Base-by-base conservation (phyloP, 768 basidiomycete species). In the Mycena indigotica region DNA sequence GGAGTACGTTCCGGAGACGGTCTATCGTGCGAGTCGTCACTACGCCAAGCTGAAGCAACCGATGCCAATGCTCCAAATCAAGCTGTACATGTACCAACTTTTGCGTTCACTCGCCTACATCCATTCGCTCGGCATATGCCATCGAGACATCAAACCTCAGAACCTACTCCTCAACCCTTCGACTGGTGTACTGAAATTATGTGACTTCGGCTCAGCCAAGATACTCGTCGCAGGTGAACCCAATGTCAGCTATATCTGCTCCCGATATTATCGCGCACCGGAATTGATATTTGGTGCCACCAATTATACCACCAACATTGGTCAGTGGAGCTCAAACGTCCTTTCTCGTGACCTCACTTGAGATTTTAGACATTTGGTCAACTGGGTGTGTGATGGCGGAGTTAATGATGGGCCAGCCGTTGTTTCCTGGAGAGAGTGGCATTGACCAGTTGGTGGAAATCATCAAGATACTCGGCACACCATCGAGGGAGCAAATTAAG, bases 311-410 rank as follows among this genome's bases (percentile, higher is more conserved):
- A 98, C 97, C 64, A 98, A 97, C 73, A 99, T 99, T 67, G 96
- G 95, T 93, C 66, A 66, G 88, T 80, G 45, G 23, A 28, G n/a
- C 39, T 56, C 28, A 26, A 21, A 28, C 52, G 40, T 17, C 40
- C 53, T 51, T 59, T 52, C 21, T 24, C 41, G 28, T 25, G 17
- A 32, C 59, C 50, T 28, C 30, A 61, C 57, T 46, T 24, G 13
- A 51, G 21, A 19, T n/a, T n/a, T n/a, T 67, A 95, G 95, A 99
- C 71, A 95, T 99, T 69, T 99, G 97, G 97, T 98, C 95, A 68
- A 98, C 96, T 39, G 97, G 97, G 30, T 99, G 97, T 77, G 97
- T 99, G 54, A 99, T 99, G 97, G 97, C 97, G 23, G 97, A 99
- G 81, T 74, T 99, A 72, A 98, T 99, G 95, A 80, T 98, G 56